Conservation (phyloP, 495 filamentous ascomycete genomes). For the Neurospora tetrasperma region DNA sequence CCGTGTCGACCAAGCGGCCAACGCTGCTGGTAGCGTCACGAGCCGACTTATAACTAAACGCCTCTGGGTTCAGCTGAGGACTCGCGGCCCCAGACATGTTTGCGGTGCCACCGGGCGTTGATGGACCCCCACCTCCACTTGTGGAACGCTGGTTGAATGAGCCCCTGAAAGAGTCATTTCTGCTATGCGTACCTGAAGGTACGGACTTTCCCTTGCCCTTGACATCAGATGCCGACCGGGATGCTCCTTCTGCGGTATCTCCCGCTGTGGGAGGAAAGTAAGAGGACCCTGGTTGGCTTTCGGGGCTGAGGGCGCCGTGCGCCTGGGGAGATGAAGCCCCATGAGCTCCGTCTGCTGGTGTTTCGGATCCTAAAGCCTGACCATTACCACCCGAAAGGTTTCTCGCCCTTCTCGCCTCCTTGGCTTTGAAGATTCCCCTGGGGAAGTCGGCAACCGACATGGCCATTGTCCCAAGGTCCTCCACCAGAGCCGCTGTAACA, state of each 20-base stretch:
- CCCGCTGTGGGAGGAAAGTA: not conserved
- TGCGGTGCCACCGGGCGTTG: not conserved
- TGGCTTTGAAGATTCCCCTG: slow-evolving; percentile 49
- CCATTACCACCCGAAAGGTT: not conserved
- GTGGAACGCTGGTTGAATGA: not conserved
- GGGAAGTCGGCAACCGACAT: slow-evolving; percentile 82
- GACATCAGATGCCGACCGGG: not conserved
- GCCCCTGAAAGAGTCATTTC: not conserved
- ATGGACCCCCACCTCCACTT: not conserved
- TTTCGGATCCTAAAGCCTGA: slow-evolving; percentile 1
- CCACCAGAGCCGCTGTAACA: slow-evolving; percentile 60
- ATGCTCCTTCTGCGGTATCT: not conserved
- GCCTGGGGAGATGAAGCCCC: not conserved
- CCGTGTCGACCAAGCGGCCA: slow-evolving; percentile 55
- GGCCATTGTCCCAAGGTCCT: slow-evolving; percentile 61
- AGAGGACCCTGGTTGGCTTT: not conserved
- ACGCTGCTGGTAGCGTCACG: slow-evolving; percentile 53
- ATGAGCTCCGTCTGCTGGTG: slow-evolving; percentile 1
- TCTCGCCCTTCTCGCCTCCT: not conserved
- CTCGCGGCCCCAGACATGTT: not conserved
- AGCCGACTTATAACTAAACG: slow-evolving; percentile 42
- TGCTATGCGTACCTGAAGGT: not conserved
- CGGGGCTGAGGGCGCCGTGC: not conserved
- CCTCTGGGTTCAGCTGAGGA: not conserved
- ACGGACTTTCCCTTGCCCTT: not conserved